phyloP scores from a whole-genome alignment of 441 rosid species.

The Erodium moschatum region DNA sequence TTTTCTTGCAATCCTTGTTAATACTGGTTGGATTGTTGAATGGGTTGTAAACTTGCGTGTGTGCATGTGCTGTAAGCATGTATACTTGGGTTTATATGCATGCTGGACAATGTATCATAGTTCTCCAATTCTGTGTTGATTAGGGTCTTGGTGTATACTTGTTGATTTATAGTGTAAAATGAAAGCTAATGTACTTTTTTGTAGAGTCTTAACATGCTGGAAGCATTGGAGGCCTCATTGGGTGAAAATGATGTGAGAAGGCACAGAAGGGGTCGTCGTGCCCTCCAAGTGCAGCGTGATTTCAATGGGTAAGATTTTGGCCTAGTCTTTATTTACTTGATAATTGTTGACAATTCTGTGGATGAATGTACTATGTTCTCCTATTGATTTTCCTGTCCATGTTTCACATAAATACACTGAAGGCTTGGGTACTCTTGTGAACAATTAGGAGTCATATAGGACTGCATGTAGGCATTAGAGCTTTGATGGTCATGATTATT shows the following conservation, averaged over 20 bases:
- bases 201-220: conserved; percentile 71
- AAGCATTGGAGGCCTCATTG: conserved; percentile 56
- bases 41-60: neutral
- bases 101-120: neutral
- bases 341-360: conserved; percentile 8
- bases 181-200: conserved; percentile 16
- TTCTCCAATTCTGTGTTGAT: neutral
- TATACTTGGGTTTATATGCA: neutral
- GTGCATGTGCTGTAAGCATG: neutral
- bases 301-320: conserved; percentile 61
- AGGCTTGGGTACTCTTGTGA: neutral
- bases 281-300: conserved; percentile 56
- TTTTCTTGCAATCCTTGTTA: neutral
- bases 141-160: neutral
- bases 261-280: conserved; percentile 18
- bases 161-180: neutral
- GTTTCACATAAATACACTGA: neutral
- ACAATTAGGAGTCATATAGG: neutral
- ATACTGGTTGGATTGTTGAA: neutral
- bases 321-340: conserved; percentile 1
- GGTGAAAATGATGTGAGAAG: conserved; percentile 36
- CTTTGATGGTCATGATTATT: neutral
- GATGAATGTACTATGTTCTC: neutral
- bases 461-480: neutral
- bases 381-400: neutral